Base-by-base conservation (phyloP, 805 yeast genomes). In the Pichia cephalocereana region DNA sequence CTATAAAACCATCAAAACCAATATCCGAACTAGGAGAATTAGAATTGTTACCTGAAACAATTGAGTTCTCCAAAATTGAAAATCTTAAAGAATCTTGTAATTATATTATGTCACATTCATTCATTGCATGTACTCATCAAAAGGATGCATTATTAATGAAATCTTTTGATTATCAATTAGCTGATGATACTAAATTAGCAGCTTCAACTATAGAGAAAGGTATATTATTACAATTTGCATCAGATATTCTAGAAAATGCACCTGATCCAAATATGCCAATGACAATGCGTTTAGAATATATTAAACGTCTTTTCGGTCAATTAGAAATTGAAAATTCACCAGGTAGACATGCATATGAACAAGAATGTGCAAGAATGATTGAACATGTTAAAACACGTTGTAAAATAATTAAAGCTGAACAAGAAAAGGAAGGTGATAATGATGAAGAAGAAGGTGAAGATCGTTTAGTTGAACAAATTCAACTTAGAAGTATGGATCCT, bases 121-220 rank as follows among this genome's bases (percentile, higher is more conserved):
- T 75, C 49, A 86, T 93, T 49, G 79, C 90, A 44, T 79, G 79
- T 5, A 88, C 83, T 54, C 81, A 82, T 52, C 97, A 93, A 62
- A 88, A 90, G 61, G 98, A 93, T 64, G 87, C 96, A 0, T 76
- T 93, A 50, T 72, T 90, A 62, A 90, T 91, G 96, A 82, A 83
- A 19, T 95, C 97, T 0, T 93, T 93, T 64, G 95, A 91, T 58
- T 70, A 72, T 48, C 87, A 88, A 62, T 71, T 91, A 52, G 79
- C 75, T 14, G 83, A 80, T 19, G 74, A 87, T 43, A 59, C 74
- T 0, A 52, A 54, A 7, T 62, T 64, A 8, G 80, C 96, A 10
- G 75, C 73, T 51, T 83, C 79, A 51, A 77, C 80, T n/a, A 82
- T 91, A 41, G 83, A 80, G 63, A 93, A 87, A 58, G 82, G 96